phyloP scores from a whole-genome alignment of 164 flowering plant genomes.

The Nelumbo lutea region DNA sequence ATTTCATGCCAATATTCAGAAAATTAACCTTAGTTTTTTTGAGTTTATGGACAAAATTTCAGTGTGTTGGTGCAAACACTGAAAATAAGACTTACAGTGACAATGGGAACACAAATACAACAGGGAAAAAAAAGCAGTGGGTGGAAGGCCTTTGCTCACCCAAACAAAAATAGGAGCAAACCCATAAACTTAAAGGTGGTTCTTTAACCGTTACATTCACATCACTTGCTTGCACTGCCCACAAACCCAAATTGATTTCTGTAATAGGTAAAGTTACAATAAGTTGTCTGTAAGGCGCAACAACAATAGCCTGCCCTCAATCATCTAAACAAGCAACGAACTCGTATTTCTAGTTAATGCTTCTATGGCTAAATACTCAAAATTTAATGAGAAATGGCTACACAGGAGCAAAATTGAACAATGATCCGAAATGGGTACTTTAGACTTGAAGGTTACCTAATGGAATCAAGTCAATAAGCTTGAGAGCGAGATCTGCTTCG shows the following conservation, averaged over 20 bases:
- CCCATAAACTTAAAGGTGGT: not conserved
- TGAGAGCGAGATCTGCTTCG: conserved; percentile 50
- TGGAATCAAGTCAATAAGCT: conserved; percentile 68
- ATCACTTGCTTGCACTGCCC: not conserved
- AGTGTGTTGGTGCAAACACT: too few relatives aligned
- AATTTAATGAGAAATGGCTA: not conserved
- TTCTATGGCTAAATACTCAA: not conserved
- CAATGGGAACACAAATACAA: too few relatives aligned
- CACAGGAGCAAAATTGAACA: not conserved
- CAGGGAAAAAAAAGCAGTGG: too few relatives aligned
- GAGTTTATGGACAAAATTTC: too few relatives aligned
- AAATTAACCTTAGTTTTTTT: too few relatives aligned
- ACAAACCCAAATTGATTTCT: not conserved
- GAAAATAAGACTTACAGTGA: too few relatives aligned
- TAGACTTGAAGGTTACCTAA: conserved; percentile 30
- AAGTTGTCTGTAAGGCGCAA: not conserved
- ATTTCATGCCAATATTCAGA: too few relatives aligned
- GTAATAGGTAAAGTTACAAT: not conserved
- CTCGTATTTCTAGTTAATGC: not conserved
- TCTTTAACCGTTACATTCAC: not conserved
- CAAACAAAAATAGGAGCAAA: too few relatives aligned
- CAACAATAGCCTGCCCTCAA: too few relatives aligned
- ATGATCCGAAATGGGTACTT: not conserved
- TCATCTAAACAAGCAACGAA: not conserved
- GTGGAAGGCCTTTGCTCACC: too few relatives aligned